Evolutionary conservation across 2,329 filamentous ascomycete species (phyloP).

Genomic region (Trichoderma sp.): DNA sequence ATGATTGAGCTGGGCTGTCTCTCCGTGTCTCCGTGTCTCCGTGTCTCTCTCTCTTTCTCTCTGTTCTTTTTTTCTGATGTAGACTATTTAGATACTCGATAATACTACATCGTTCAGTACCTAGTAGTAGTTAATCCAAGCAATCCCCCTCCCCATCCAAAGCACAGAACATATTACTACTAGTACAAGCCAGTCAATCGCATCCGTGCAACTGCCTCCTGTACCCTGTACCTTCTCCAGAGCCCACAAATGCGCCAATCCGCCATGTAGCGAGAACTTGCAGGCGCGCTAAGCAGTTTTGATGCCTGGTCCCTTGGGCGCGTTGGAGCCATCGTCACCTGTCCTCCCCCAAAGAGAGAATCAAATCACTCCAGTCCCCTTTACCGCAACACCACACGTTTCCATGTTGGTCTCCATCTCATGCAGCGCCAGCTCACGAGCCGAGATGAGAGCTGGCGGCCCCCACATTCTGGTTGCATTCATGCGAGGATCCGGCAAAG

Average conservation of each 20-base stretch:
- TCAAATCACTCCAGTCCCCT: not conserved
- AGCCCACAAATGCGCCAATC: not conserved
- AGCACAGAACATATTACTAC: no score
- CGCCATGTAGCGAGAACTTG: not conserved
- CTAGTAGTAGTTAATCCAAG: no score
- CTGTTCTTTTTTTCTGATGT: no score
- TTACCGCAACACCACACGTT: not conserved
- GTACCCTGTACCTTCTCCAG: not conserved
- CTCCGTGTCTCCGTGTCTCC: no score
- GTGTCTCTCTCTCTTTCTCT: no score
- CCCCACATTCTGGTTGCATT: not conserved
- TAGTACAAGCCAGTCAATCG: not conserved
- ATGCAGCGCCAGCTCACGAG: conserved; percentile 18
- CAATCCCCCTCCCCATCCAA: no score
- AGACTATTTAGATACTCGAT: no score
- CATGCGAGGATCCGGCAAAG: not conserved
- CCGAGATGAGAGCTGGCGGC: conserved; percentile 16
- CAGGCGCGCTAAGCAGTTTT: conserved; percentile 6
- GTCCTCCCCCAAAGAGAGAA: not conserved
- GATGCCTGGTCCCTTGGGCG: not conserved
- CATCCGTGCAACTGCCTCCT: not conserved
- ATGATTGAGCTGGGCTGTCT: no score
- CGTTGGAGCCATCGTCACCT: not conserved
- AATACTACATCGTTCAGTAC: no score
- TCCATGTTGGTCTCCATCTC: not conserved